Evolutionary conservation across 345 rosid species (phyloP).

Genomic region (Trapa bicornis): DNA sequence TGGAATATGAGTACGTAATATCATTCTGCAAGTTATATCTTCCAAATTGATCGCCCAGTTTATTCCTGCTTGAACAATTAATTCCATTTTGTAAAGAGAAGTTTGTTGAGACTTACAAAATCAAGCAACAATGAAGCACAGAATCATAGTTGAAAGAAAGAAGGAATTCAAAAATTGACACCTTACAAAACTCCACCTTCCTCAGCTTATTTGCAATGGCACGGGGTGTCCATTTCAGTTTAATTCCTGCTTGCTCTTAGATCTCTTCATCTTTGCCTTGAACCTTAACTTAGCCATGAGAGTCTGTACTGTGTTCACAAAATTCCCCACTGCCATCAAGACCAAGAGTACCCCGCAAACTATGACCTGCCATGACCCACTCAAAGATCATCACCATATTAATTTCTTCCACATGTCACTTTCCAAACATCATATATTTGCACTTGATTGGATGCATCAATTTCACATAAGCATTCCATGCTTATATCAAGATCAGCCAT

Average conservation of each 20-base stretch:
- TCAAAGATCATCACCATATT: background rate
- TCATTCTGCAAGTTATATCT: too few species aligned
- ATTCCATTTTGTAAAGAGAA: background rate
- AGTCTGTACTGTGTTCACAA: constrained; percentile 69
- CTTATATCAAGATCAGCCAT: background rate
- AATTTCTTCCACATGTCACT: background rate
- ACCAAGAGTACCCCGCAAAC: constrained; percentile 76
- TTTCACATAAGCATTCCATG: background rate
- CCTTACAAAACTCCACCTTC: background rate
- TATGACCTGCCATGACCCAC: constrained; percentile 40
- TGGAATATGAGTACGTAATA: too few species aligned
- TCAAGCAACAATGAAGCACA: background rate
- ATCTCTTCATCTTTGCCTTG: constrained; percentile 91
- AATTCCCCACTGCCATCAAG: constrained; percentile 91
- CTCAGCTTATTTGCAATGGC: background rate
- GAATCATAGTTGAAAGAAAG: too few species aligned
- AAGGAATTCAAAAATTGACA: background rate
- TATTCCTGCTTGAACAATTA: background rate
- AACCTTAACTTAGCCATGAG: constrained; percentile 79
- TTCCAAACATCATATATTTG: background rate
- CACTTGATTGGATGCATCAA: background rate
- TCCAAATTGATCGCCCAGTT: too few species aligned
- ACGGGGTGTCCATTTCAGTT: background rate
- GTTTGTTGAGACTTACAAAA: background rate
- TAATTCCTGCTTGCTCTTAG: constrained; percentile 62